Base-by-base conservation (phyloP, 2,329 filamentous ascomycete species). In the Colletotrichum gloeosporioides region DNA sequence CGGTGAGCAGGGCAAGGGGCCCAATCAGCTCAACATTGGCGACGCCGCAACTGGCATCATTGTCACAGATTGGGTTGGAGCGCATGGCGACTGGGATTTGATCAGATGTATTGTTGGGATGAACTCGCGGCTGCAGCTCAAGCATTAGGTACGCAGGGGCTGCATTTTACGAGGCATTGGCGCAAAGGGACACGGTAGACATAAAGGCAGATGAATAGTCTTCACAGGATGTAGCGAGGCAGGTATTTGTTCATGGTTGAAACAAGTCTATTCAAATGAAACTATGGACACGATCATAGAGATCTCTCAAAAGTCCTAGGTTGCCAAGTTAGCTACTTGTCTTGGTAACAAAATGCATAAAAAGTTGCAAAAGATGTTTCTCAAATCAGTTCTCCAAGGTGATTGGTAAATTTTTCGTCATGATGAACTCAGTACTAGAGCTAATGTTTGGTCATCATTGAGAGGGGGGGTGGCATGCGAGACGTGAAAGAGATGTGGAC, bases 31-130 rank as follows among this genome's bases (percentile, higher is more conserved):
- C 67, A 86, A 88, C 62, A 87, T 93, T 39, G 93, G 94, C 2
- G 93, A 95, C 81, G 96, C 94, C 32, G 90, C 92, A 8, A 98
- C 96, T 2, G 97, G 97, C 6, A 92, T 99, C 75, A 93, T 99
- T 61, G 94, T 99, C 31, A 97, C 94, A 77, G 97, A 99, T 85
- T 98, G 95, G 95, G 96, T 98, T 67, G 97, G 97, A 4, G 88
- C 93, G 77, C 90, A 93, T 77, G 96, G 93, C 1, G 94, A 99
- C 85, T 99, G 96, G 96, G 96, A 98, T 86, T 85, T 99, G 71
- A 92, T 98, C 44, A 91, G 93, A 78, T 95, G 95, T 84, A 93
- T 98, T 80, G 93, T 99, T 8, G 96, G 95, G 8, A 96, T 98
- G 95, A 99, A 99, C 83, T 91, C 94, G 29, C 93, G 88, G 77